phyloP scores from a whole-genome alignment of 495 filamentous ascomycete genomes.

The Aspergillus sparsus region DNA sequence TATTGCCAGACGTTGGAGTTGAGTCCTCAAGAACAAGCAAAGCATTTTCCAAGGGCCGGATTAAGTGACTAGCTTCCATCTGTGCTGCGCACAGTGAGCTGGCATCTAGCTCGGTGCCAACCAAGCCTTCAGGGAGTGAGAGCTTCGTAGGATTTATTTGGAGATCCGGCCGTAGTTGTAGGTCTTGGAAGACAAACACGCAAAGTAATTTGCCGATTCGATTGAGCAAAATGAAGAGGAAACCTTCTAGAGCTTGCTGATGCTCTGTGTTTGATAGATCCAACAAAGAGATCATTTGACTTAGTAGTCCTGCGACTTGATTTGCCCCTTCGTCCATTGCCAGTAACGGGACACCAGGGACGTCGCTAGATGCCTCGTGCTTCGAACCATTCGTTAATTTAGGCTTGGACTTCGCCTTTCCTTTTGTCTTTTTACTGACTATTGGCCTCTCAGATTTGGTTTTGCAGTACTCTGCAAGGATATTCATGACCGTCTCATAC shows the following conservation, averaged over 20 bases:
- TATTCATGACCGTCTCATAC: conserved; percentile 40
- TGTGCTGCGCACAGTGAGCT: conserved; percentile 25
- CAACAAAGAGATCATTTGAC: conserved; percentile 33
- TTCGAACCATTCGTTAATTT: conserved; percentile 15
- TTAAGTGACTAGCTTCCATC: conserved; percentile 38
- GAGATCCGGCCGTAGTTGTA: conserved; percentile 29
- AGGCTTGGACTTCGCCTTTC: conserved; percentile 11
- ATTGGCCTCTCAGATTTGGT: conserved; percentile 14
- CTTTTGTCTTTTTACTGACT: background rate
- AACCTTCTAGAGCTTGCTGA: conserved; percentile 40
- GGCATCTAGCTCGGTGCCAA: conserved; percentile 25
- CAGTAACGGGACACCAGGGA: background rate
- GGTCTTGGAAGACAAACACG: conserved; percentile 38
- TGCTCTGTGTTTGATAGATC: conserved; percentile 29
- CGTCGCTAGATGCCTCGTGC: background rate
- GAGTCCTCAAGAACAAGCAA: conserved; percentile 29
- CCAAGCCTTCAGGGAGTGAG: conserved; percentile 34
- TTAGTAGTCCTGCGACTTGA: conserved; percentile 28
- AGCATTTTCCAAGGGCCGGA: conserved; percentile 40
- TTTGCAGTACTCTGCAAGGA: conserved; percentile 34
- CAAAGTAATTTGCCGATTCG: conserved; percentile 43
- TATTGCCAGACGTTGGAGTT: background rate
- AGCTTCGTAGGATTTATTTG: conserved; percentile 25
- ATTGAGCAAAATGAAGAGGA: conserved; percentile 36
- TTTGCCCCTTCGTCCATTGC: conserved; percentile 24